phyloP scores from a whole-genome alignment of 2,329 filamentous ascomycete species.

The Alternaria brassicae region DNA sequence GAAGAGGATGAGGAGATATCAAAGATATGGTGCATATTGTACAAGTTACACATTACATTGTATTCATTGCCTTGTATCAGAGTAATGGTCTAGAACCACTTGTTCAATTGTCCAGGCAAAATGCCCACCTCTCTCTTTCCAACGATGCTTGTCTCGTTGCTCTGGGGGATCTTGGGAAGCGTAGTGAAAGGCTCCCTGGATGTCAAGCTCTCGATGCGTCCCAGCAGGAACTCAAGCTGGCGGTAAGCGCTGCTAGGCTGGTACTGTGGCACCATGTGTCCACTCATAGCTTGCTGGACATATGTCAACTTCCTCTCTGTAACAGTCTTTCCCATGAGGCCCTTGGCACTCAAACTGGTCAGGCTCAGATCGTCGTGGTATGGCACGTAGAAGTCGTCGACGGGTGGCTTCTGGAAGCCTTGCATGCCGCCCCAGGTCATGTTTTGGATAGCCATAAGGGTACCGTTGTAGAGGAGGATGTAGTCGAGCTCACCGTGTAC shows the following conservation, averaged over 20 bases:
- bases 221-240: constrained; percentile 77
- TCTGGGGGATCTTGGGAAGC: constrained; percentile 14
- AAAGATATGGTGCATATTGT: background rate
- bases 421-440: constrained; percentile 78
- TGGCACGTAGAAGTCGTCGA: constrained; percentile 72
- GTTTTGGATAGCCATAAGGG: constrained; percentile 76
- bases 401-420: constrained; percentile 70
- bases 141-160: constrained; percentile 12
- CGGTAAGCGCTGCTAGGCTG: constrained; percentile 72
- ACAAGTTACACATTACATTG: background rate
- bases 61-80: background rate
- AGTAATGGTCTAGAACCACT: constrained; percentile 14
- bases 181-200: constrained; percentile 45
- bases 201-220: constrained; percentile 66
- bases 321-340: constrained; percentile 72
- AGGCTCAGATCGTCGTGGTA: constrained; percentile 61
- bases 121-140: constrained; percentile 12
- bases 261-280: constrained; percentile 74
- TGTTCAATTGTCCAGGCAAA: constrained; percentile 10
- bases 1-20: background rate
- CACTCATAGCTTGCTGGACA: constrained; percentile 67
- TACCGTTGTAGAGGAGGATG: constrained; percentile 72
- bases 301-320: constrained; percentile 80
- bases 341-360: constrained; percentile 64
- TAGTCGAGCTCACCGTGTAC: constrained; percentile 75